Evolutionary conservation across 768 basidiomycete genomes (phyloP), one percentile per base, ranked within the genome.

Genomic region (Austroboletus eburneus): DNA sequence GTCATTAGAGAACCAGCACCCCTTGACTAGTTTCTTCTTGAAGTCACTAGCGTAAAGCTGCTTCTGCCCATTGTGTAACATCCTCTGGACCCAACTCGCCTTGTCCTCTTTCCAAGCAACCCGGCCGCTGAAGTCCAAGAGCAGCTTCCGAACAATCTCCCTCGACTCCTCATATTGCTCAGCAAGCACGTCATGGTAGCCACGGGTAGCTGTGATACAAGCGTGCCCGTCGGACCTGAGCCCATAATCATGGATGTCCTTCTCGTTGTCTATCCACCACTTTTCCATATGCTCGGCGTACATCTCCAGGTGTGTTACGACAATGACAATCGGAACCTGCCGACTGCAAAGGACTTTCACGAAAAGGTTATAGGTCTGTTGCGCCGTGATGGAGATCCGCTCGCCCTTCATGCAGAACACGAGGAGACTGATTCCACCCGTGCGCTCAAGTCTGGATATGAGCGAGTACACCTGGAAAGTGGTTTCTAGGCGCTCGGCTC

Each of bases 191-290:
- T 34, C 18, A 22, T 3, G 48, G 48, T 50, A 57, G 6, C 57
- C 62, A n/a, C 56, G 59, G 2, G 62, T 58, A 6, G 70, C 61
- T 5, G 71, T 73, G 49, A 74, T 58, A 44, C 75, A 75, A 5
- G 68, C 71, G 24, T 71, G 65, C 3, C 65, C 71, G 18, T 56
- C 46, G 14, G 65, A 72, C 8, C 46, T 30, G 47, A 76, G 72
- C 12, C 57, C 59, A 25, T 69, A 59, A 6, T 51, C 43, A 25
- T 49, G 59, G 51, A 76, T 69, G 2, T 39, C 42, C 18, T 48
- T 42, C 30, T 69, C 56, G 49, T 75, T 75, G 32, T 58, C 46
- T 32, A 13, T 43, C 72, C 72, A 75, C 73, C 73, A 76, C 20
- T 59, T 50, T 10, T 67, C 64, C 61, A 69, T 71, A 27, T 41